Conservation (phyloP, 1,284 basidiomycete genomes). For the Tilletiopsis washingtonensis region DNA sequence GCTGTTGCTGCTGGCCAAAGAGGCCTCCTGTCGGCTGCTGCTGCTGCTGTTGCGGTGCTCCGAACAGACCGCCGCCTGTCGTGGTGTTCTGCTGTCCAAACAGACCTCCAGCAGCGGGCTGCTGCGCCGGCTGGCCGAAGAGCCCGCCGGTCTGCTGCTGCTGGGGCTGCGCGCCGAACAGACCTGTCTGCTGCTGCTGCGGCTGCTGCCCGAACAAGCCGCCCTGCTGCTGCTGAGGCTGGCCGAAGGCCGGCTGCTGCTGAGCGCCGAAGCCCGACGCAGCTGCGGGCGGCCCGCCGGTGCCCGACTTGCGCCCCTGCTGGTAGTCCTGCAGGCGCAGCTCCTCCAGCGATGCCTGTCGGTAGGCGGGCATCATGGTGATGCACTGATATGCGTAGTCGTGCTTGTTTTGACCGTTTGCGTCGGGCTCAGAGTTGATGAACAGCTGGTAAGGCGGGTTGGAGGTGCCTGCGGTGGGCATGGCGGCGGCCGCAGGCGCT, state of each 20-base stretch:
- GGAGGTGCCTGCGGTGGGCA: conserved; percentile 10
- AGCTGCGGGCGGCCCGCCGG: background rate
- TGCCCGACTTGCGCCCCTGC: conserved; percentile 12
- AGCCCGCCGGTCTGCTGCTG: conserved; percentile 24
- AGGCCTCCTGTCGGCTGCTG: conserved; percentile 31
- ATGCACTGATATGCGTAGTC: conserved; percentile 9
- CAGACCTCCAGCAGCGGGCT: conserved; percentile 22
- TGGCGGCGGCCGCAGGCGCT: background rate
- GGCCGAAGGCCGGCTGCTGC: background rate
- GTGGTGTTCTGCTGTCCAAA: conserved; percentile 22
- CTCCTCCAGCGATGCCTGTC: conserved; percentile 11
- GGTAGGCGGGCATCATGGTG: conserved; percentile 11
- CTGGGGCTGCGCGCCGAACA: conserved; percentile 31
- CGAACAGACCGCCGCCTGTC: conserved; percentile 2
- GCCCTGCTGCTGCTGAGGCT: conserved; percentile 2
- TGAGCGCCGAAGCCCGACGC: conserved; percentile 2
- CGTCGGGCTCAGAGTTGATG: background rate
- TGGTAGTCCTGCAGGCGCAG: conserved; percentile 14
- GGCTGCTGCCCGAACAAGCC: conserved; percentile 33
- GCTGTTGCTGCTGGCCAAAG: conserved; percentile 31
- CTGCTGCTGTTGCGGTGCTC: conserved; percentile 32
- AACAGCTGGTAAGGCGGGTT: conserved; percentile 8
- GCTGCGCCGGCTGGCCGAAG: conserved; percentile 42
- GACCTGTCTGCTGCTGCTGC: conserved; percentile 29
- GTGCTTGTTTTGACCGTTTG: background rate